These are phyloP conservation scores for Scheffersomyces stipitis DNA, from an alignment of 805 yeast species.

Conservation along the genomic window DNA sequence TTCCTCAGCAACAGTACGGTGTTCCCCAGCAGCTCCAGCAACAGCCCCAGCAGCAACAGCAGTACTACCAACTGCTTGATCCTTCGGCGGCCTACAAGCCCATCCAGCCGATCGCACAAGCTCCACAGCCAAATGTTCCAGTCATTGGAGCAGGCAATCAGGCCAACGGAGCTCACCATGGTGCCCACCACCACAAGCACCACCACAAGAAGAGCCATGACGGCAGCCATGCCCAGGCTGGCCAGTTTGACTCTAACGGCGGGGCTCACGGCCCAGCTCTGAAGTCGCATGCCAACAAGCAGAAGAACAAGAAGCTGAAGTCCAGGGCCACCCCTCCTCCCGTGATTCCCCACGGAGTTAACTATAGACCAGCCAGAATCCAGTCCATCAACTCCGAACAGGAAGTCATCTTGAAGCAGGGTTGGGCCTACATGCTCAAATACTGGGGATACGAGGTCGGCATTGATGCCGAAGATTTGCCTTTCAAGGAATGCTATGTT, in stretches of 20 bases:
- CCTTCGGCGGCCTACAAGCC: not conserved
- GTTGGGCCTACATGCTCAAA: slow-evolving; percentile 65
- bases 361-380: slow-evolving; percentile 37
- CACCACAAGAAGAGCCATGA: not conserved
- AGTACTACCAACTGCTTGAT: not conserved
- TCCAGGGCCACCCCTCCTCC: not conserved
- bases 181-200: not conserved
- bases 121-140: too few relatives aligned
- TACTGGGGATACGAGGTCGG: slow-evolving; percentile 52
- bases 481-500: slow-evolving; percentile 29
- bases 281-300: too few relatives aligned
- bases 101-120: not conserved
- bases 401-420: slow-evolving; percentile 64
- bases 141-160: too few relatives aligned
- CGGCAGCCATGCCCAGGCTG: not conserved
- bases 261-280: too few relatives aligned
- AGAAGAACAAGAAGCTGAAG: slow-evolving; percentile 1
- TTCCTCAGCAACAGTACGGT: too few relatives aligned
- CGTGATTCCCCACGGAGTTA: slow-evolving; percentile 9
- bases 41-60: not conserved
- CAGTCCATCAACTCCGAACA: slow-evolving; percentile 48
- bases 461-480: slow-evolving; percentile 27
- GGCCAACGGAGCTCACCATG: not conserved
- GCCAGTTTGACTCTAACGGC: too few relatives aligned
- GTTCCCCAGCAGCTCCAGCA: not conserved